These are phyloP conservation scores for Dryadomyces quercivorus DNA, from an alignment of 2,329 filamentous ascomycete species.

Conservation along the genomic window DNA sequence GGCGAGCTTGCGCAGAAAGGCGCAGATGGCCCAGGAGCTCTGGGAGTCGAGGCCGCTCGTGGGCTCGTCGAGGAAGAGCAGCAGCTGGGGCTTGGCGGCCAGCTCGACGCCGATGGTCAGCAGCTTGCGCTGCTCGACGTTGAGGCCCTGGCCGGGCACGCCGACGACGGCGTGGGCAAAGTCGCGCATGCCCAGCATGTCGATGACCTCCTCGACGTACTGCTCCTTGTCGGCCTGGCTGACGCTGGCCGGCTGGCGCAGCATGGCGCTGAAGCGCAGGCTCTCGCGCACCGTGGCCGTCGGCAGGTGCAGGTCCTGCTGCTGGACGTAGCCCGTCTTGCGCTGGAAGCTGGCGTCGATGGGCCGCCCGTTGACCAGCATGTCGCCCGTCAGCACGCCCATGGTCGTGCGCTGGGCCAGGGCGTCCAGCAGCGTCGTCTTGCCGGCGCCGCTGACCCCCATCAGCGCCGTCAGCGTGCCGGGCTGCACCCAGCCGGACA, in stretches of 20 bases:
- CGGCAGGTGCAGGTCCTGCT: slow-evolving; percentile 73
- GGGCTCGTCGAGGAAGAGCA: slow-evolving; percentile 91
- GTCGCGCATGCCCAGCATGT: slow-evolving; percentile 77
- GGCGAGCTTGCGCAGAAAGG: slow-evolving; percentile 77
- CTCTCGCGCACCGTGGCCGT: slow-evolving; percentile 83
- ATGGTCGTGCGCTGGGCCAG: slow-evolving; percentile 77
- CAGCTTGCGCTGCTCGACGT: slow-evolving; percentile 58
- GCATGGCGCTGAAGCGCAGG: slow-evolving; percentile 70
- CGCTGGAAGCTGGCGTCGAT: slow-evolving; percentile 77
- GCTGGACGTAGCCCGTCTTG: slow-evolving; percentile 84
- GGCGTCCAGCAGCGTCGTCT: slow-evolving; percentile 79
- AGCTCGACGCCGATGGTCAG: slow-evolving; percentile 89
- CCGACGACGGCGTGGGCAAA: slow-evolving; percentile 87
- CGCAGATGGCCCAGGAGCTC: slow-evolving; percentile 83
- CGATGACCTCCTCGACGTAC: slow-evolving; percentile 89
- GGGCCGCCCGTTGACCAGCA: slow-evolving; percentile 53
- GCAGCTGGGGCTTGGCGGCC: slow-evolving; percentile 76
- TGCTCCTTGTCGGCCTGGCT: slow-evolving; percentile 65
- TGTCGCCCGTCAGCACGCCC: slow-evolving; percentile 78
- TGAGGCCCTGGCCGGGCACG: slow-evolving; percentile 76
- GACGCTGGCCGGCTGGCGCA: slow-evolving; percentile 68
- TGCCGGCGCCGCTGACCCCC: slow-evolving; percentile 84
- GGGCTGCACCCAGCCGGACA: slow-evolving; percentile 88
- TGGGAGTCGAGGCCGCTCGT: slow-evolving; percentile 89
- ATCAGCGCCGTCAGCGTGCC: slow-evolving; percentile 86